Evolutionary conservation across 2,329 filamentous ascomycete genomes (phyloP).

Genomic region (Fusarium sp.): DNA sequence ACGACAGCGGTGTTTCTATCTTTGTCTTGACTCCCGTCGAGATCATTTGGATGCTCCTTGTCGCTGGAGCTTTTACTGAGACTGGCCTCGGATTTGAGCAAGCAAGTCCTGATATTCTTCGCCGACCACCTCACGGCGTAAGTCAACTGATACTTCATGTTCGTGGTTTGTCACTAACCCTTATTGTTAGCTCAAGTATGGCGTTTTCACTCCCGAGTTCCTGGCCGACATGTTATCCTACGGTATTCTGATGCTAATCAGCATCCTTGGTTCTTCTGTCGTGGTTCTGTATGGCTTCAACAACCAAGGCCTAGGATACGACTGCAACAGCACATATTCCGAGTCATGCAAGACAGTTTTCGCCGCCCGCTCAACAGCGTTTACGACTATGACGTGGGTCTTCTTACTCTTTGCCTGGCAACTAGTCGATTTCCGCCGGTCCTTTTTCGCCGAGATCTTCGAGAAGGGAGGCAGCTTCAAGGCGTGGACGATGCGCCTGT

Average conservation of each 20-base stretch:
- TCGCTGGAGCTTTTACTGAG: constrained; percentile 75
- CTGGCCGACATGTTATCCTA: constrained; percentile 72
- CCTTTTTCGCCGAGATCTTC: constrained; percentile 70
- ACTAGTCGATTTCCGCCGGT: constrained; percentile 71
- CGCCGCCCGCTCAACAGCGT: constrained; percentile 72
- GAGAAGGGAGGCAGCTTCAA: constrained; percentile 56
- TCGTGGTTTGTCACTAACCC: background rate
- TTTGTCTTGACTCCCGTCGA: constrained; percentile 77
- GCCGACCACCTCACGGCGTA: constrained; percentile 63
- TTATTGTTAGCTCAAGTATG: constrained; percentile 52
- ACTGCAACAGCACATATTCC: constrained; percentile 67
- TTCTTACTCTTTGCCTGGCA: constrained; percentile 77
- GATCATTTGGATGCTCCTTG: constrained; percentile 80
- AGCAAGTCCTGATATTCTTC: constrained; percentile 73
- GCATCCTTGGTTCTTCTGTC: constrained; percentile 67
- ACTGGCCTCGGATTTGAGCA: constrained; percentile 78
- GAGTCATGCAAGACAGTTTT: constrained; percentile 67
- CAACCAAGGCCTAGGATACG: constrained; percentile 65
- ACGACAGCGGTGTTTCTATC: constrained; percentile 69
- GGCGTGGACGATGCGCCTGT: constrained; percentile 66
- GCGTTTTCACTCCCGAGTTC: constrained; percentile 73
- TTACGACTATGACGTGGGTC: constrained; percentile 74
- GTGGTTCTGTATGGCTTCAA: constrained; percentile 66
- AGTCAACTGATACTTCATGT: background rate
- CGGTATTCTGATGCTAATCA: constrained; percentile 71